Conservation (phyloP, 139 green algal species). For the Pleodorina starrii region DNA sequence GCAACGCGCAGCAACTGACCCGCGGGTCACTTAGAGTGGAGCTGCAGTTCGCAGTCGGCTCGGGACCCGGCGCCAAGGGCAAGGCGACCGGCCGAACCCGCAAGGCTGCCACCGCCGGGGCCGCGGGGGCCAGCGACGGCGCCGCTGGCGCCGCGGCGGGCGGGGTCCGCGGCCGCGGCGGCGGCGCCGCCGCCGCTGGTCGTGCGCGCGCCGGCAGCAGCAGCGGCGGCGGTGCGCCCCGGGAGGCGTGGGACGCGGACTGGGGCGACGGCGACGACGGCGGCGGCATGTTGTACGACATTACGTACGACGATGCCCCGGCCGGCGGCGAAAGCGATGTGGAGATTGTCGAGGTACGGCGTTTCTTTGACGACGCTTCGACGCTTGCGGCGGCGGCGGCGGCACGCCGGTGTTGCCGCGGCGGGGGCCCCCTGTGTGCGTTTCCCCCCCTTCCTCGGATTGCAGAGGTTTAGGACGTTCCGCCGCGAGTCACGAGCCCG, state of each 20-base stretch:
- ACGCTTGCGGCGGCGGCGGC: background rate
- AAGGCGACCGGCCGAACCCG: background rate
- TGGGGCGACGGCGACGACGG: slow-evolving; percentile 5
- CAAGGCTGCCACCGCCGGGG: background rate
- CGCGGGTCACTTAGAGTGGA: background rate
- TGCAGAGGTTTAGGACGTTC: too few relatives aligned
- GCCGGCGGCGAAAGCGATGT: slow-evolving; percentile 26
- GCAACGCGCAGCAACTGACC: slow-evolving; percentile 11
- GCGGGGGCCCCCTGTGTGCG: too few relatives aligned
- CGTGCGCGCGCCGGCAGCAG: background rate
- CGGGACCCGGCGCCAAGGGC: background rate
- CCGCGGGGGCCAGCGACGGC: background rate
- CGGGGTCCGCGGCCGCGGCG: background rate
- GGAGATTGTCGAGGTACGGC: slow-evolving; percentile 24
- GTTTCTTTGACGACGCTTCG: too few relatives aligned
- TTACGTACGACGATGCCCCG: background rate
- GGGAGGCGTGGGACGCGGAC: background rate
- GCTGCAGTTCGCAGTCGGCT: background rate
- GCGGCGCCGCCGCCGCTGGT: background rate
- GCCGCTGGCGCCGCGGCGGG: background rate
- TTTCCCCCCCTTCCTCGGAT: too few relatives aligned
- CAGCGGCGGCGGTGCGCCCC: background rate
- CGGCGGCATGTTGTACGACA: background rate
- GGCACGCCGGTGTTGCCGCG: background rate
- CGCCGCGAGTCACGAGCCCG: too few relatives aligned